Conservation (phyloP, 306 rosid genomes). For the Echinosophora koreensis region DNA sequence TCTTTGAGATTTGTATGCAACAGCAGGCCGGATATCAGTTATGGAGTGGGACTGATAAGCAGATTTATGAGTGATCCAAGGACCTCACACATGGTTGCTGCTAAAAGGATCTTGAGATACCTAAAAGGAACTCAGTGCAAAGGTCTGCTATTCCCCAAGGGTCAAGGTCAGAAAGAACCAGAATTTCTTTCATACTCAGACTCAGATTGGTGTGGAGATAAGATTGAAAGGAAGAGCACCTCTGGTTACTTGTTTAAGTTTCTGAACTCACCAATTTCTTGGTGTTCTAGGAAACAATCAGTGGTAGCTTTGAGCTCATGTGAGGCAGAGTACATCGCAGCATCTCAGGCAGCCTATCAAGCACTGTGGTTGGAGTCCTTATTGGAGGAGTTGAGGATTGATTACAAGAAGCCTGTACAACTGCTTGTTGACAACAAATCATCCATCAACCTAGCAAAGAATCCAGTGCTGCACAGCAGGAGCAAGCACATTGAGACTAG, state of each 20-base stretch:
- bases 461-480: too few relatives aligned
- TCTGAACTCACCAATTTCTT: not conserved
- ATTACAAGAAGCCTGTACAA: too few relatives aligned
- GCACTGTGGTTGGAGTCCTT: too few relatives aligned
- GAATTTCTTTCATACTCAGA: too few relatives aligned
- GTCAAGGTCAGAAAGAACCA: not conserved
- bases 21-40: not conserved
- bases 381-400: too few relatives aligned
- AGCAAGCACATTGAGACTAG: too few relatives aligned
- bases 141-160: not conserved
- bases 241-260: not conserved
- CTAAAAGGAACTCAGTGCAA: fast-evolving
- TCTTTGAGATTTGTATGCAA: not conserved
- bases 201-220: not conserved
- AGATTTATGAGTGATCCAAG: not conserved
- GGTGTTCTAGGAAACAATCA: not conserved
- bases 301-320: not conserved
- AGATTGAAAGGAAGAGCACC: not conserved
- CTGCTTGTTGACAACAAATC: too few relatives aligned
- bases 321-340: not conserved
- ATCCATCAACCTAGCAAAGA: too few relatives aligned
- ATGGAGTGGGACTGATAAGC: not conserved
- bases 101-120: not conserved
- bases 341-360: not conserved
- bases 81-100: not conserved